phyloP scores from a whole-genome alignment of 805 yeast genomes.

The Yamadazyma insecticola region DNA sequence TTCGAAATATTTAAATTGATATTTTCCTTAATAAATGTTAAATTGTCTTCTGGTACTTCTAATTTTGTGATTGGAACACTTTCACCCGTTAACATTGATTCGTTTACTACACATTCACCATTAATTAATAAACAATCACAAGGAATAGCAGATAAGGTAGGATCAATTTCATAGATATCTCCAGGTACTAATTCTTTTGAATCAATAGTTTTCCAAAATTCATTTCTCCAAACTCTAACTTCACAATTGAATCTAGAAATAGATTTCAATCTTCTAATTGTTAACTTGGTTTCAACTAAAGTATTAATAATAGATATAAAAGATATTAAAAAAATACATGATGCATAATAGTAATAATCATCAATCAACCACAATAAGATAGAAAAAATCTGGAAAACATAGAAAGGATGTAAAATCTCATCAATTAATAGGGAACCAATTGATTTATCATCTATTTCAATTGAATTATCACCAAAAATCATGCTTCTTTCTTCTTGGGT shows the following conservation, averaged over 20 bases:
- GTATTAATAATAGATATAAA: conserved; percentile 75
- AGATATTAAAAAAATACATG: conserved; percentile 86
- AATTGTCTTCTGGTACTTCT: conserved; percentile 59
- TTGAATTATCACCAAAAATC: conserved; percentile 75
- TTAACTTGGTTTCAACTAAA: conserved; percentile 76
- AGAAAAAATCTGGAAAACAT: conserved; percentile 90
- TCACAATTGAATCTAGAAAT: conserved; percentile 74
- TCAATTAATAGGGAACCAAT: conserved; percentile 63
- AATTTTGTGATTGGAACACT: conserved; percentile 91
- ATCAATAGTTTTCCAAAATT: conserved; percentile 80
- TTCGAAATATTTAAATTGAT: conserved; percentile 64
- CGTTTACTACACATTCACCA: conserved; percentile 96
- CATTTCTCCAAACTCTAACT: conserved; percentile 87
- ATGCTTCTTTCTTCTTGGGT: conserved; percentile 60
- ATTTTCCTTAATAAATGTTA: conserved; percentile 54
- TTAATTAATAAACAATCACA: conserved; percentile 83
- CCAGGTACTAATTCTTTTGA: conserved; percentile 91
- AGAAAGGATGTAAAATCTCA: conserved; percentile 93
- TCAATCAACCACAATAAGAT: conserved; percentile 89
- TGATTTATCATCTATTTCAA: conserved; percentile 73
- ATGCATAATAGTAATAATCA: conserved; percentile 89
- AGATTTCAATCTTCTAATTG: conserved; percentile 65
- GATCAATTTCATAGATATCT: conserved; percentile 90
- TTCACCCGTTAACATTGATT: conserved; percentile 97
- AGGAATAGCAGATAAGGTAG: conserved; percentile 68